Percentiles rank a stretch among this genome's conserved stretches.
phyloP scores from a whole-genome alignment of 306 rosid species.

The Pyrus betulifolia region DNA sequence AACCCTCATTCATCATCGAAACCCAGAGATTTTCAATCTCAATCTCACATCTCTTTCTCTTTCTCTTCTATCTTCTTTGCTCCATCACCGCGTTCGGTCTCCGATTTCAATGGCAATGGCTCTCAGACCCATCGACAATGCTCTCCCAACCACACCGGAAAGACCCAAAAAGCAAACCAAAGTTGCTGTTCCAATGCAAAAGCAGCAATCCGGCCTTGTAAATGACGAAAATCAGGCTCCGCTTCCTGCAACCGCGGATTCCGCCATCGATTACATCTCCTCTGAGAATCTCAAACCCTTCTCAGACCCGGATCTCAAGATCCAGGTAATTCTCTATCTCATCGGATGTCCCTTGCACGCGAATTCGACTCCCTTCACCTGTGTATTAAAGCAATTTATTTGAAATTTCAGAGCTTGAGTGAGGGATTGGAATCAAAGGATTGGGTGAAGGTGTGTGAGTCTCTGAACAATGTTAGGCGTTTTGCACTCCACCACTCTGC shows the following conservation, averaged over 20 bases:
- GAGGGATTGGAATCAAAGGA: slow-evolving; percentile 67
- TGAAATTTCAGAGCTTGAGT: slow-evolving; percentile 42
- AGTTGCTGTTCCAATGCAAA: slow-evolving; percentile 32
- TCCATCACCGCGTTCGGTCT: neutral
- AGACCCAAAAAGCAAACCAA: slow-evolving; percentile 74
- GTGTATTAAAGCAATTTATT: neutral
- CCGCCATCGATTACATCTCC: slow-evolving; percentile 52
- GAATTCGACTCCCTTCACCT: neutral
- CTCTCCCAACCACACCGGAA: slow-evolving; percentile 57
- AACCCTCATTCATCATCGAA: neutral
- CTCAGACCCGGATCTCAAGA: slow-evolving; percentile 54
- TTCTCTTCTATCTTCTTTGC: neutral
- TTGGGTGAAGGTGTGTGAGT: slow-evolving; percentile 69
- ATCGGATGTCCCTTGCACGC: neutral
- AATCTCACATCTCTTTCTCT: neutral
- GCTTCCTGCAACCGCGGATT: slow-evolving; percentile 38
- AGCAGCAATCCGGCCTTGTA: slow-evolving; percentile 25
- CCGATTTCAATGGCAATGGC: slow-evolving; percentile 49
- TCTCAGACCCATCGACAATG: slow-evolving; percentile 80
- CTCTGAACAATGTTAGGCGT: slow-evolving; percentile 64
- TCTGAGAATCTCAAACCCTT: slow-evolving; percentile 69
- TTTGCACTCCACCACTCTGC: slow-evolving; percentile 56
- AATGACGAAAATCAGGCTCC: slow-evolving; percentile 61
- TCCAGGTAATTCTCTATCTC: slow-evolving; percentile 33
- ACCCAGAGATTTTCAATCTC: neutral